These are phyloP conservation scores for Hymenoscyphus scutula DNA, from an alignment of 2,329 filamentous ascomycete species.

Conservation along the genomic window DNA sequence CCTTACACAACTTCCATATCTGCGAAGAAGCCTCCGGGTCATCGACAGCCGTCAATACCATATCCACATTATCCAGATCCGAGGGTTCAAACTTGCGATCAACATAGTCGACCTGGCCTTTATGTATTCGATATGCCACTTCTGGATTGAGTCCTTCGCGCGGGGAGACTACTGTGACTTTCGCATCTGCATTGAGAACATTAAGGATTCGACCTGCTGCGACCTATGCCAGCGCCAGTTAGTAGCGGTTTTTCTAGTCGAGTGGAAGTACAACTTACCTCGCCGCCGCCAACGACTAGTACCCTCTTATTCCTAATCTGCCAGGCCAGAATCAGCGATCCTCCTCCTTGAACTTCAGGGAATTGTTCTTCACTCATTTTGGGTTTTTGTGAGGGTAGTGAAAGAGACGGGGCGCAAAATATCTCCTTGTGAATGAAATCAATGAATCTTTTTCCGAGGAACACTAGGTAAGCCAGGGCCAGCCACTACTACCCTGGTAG, in stretches of 20 bases:
- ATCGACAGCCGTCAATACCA: slow-evolving; percentile 93
- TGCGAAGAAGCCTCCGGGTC: slow-evolving; percentile 85
- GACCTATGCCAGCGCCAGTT: slow-evolving; percentile 59
- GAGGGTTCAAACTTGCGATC: slow-evolving; percentile 80
- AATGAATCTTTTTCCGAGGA: slow-evolving; percentile 18
- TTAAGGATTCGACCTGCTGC: slow-evolving; percentile 92
- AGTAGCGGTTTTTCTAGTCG: slow-evolving; percentile 17
- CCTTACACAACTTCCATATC: slow-evolving; percentile 93
- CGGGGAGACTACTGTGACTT: slow-evolving; percentile 82
- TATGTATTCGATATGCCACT: slow-evolving; percentile 75
- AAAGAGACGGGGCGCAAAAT: too few species aligned
- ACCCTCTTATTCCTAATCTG: slow-evolving; percentile 87
- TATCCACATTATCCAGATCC: slow-evolving; percentile 82
- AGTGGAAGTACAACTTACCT: slow-evolving; percentile 57
- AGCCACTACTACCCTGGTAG: background rate
- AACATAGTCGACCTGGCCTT: slow-evolving; percentile 73
- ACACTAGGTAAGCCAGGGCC: background rate
- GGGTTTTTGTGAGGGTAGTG: slow-evolving; percentile 8
- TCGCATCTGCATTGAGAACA: slow-evolving; percentile 90
- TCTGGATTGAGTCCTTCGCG: slow-evolving; percentile 79
- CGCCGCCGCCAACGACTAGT: slow-evolving; percentile 90
- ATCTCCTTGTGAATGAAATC: too few species aligned
- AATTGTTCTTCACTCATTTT: slow-evolving; percentile 47
- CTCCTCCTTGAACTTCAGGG: slow-evolving; percentile 81
- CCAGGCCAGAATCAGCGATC: slow-evolving; percentile 95